phyloP scores from a whole-genome alignment of 805 yeast genomes.

The Candida patagonica region DNA sequence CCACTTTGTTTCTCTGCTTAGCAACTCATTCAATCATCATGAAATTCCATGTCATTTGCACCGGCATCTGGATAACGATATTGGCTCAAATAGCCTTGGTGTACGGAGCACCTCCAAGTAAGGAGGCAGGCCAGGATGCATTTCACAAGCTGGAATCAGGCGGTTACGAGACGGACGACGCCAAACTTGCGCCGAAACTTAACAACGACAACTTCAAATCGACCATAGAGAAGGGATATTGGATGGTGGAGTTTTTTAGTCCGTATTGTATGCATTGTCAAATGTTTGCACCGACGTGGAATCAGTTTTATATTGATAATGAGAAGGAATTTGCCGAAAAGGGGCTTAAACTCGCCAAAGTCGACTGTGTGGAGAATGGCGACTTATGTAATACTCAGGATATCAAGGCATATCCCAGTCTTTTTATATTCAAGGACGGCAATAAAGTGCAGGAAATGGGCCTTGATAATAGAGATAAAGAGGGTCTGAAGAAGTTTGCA shows the following conservation, averaged over 20 bases:
- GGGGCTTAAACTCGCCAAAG: conserved; percentile 53
- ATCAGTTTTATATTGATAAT: conserved; percentile 32
- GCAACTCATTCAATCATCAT: not conserved
- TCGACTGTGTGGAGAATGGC: conserved; percentile 78
- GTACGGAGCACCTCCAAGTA: conserved; percentile 1
- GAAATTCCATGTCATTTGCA: not conserved
- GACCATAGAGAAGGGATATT: conserved; percentile 42
- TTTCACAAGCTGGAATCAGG: not conserved
- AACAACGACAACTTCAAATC: conserved; percentile 42
- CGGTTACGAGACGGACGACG: conserved; percentile 2
- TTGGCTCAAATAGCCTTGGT: not conserved
- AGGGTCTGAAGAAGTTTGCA: no score
- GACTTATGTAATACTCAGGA: conserved; percentile 70
- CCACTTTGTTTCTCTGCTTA: not conserved
- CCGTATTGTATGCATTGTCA: conserved; percentile 86
- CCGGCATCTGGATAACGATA: not conserved
- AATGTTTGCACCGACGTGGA: conserved; percentile 74
- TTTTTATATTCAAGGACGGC: conserved; percentile 48
- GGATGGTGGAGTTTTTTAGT: conserved; percentile 80
- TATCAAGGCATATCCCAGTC: conserved; percentile 57
- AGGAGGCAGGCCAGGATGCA: conserved; percentile 1
- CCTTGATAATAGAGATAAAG: no score
- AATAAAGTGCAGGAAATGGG: conserved; percentile 8
- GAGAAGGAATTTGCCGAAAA: conserved; percentile 39
- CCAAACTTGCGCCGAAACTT: conserved; percentile 26